Base-by-base conservation (phyloP, 2,329 filamentous ascomycete species). In the Aspergillus versicolor region DNA sequence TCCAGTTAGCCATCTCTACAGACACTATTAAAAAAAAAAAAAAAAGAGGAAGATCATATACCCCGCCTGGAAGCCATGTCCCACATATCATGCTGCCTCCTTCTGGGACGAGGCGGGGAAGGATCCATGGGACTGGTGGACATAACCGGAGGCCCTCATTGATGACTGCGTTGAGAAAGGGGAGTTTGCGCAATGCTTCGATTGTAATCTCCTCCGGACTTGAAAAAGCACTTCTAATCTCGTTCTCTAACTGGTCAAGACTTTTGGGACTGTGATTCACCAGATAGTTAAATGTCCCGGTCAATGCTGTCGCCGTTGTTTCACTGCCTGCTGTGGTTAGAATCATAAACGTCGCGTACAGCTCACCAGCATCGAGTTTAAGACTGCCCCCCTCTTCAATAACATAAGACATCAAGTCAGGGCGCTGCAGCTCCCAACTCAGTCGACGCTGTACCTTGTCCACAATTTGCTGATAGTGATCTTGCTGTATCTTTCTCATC, bases 61-160 rank as follows among this genome's bases (percentile, higher is more conserved):
- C 54, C 6, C 46, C 47, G 13, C 19, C 46, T 6, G 54, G 46
- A 19, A 56, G 22, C 54, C 54, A 56, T 17, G 41, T 51, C 9
- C 54, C 54, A 42, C 48, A 51, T 17, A 56, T 21, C 6, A 44
- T 27, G 4, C 47, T 41, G 4, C 54, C 54, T 9, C 41, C 54
- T 13, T 43, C 17, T 5, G 54, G 54, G 5, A 56, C 54, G 5
- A 51, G 40, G 46, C 54, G 54, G 7, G 46, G 46, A 5, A 51
- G 32, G 3, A 51, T 44, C 46, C 54, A 51, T 4, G 65, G 63
- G 3, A 63, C 57, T 1, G 70, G 69, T 6, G 69, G 64, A 53
- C 65, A 68, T 21, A 70, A 50, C 4, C 69, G 62, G 37, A 71
- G 45, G 3, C 62, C 56, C 53, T 72, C 70, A 12, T 67, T 58